Evolutionary conservation across 768 basidiomycete genomes (phyloP).

Genomic region (Tephrocybe sp.): DNA sequence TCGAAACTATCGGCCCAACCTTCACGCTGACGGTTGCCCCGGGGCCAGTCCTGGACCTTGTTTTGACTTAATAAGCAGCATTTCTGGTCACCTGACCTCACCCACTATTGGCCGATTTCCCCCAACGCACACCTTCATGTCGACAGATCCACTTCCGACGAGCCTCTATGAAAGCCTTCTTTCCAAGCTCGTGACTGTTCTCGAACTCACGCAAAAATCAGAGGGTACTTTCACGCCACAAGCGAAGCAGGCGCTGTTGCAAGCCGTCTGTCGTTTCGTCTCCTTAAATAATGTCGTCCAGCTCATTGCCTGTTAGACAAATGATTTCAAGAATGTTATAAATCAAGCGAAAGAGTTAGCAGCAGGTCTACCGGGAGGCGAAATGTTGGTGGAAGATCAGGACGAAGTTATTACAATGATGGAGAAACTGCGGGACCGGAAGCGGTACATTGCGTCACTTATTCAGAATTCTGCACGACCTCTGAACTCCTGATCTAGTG

Average conservation of each 20-base stretch:
- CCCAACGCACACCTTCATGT: too few relatives aligned
- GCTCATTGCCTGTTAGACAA: slow-evolving; percentile 48
- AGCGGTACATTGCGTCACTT: slow-evolving; percentile 41
- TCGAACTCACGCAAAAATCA: slow-evolving; percentile 58
- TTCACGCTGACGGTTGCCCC: background rate
- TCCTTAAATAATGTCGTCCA: background rate
- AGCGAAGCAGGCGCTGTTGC: slow-evolving; percentile 64
- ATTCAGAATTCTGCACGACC: background rate
- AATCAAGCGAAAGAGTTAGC: slow-evolving; percentile 62
- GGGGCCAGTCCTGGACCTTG: background rate
- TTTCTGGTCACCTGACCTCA: background rate
- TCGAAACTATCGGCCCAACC: too few relatives aligned
- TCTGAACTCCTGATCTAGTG: slow-evolving; percentile 31
- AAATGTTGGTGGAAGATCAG: slow-evolving; percentile 67
- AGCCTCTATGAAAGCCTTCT: slow-evolving; percentile 57
- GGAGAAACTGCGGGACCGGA: slow-evolving; percentile 59
- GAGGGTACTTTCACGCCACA: slow-evolving; percentile 56
- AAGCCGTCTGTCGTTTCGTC: slow-evolving; percentile 45
- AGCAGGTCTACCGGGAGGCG: slow-evolving; percentile 65
- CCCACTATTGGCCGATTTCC: background rate
- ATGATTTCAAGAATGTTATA: slow-evolving; percentile 63
- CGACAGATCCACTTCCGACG: slow-evolving; percentile 39
- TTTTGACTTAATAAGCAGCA: background rate
- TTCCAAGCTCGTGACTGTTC: slow-evolving; percentile 56
- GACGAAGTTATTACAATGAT: slow-evolving; percentile 72